Base-by-base conservation (phyloP, 2,329 filamentous ascomycete species). In the Cryphonectria parasitica region DNA sequence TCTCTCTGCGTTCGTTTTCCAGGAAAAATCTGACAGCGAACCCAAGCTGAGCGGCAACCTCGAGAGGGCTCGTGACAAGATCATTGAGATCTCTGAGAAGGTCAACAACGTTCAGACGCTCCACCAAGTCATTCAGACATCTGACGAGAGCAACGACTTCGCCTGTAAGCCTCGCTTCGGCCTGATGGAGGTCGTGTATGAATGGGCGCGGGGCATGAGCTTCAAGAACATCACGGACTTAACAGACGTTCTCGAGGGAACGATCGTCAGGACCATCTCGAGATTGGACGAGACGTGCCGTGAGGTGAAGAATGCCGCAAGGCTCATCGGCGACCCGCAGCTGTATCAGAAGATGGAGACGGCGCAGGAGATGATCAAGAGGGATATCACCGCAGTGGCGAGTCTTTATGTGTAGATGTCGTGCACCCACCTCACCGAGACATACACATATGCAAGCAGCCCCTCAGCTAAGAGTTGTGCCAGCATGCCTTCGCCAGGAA, bases 211-310 rank as follows among this genome's bases (percentile, higher is more conserved):
- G 65, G 96, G 96, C 36, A 98, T 98, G 94, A 95, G 93, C 67
- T 99, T 99, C 86, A 97, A 97, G 82, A 95, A 96, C 74, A 99
- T 99, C 75, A 98, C 95, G 0, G 92, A 95, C 75, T 83, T 99
- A 78, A 99, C 96, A 10, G 95, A 98, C 79, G 95, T 99, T 70
- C 89, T 98, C 77, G 96, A 99, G 81, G 96, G 96, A 1, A 98
- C 96, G 0, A 98, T 99, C 82, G 96, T 99, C 64, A 86, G 96
- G 67, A 95, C 96, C 2, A 98, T 99, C 75, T 97, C 94, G 58
- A 85, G 96, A 36, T 84, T 99, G 70, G 96, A 99, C 77, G 96
- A 99, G 86, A 97, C 94, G 11, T 99, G 96, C 79, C 87, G 96
- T 64, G 96, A 99, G 82, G 96, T 98, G 69, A 98, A 97, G 86